Percentiles rank a stretch among this genome's conserved stretches.
Conservation (phyloP, 495 filamentous ascomycete species). For the Aspergillus heteromorphus region DNA sequence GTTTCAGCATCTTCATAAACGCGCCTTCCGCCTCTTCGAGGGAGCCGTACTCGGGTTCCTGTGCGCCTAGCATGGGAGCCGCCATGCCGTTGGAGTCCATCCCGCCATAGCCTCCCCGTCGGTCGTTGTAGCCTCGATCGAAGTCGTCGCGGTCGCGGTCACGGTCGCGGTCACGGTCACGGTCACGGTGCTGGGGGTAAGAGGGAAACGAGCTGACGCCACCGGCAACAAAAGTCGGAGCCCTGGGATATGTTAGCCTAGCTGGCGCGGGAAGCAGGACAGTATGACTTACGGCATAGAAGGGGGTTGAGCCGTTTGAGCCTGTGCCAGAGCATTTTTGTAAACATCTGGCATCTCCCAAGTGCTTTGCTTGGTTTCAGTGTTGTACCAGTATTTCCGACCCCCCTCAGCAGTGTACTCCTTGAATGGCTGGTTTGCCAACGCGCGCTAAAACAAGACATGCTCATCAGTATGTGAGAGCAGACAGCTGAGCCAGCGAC, state of each 20-base stretch:
- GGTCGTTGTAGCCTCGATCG: slow-evolving; percentile 57
- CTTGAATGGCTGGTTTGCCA: slow-evolving; percentile 84
- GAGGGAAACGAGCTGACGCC: slow-evolving; percentile 52
- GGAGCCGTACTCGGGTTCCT: slow-evolving; percentile 78
- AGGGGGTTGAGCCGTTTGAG: slow-evolving; percentile 39
- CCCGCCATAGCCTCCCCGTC: slow-evolving; percentile 59
- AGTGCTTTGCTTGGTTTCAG: slow-evolving; percentile 82
- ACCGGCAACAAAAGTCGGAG: slow-evolving; percentile 63
- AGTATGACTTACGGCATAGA: slow-evolving; percentile 54
- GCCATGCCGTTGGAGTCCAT: slow-evolving; percentile 52
- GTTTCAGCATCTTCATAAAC: slow-evolving; percentile 85
- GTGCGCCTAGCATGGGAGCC: slow-evolving; percentile 56
- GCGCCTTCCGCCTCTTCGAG: slow-evolving; percentile 91
- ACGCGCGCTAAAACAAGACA: slow-evolving; percentile 55
- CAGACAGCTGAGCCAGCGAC: neutral
- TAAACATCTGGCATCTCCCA: slow-evolving; percentile 92
- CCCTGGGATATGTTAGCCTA: slow-evolving; percentile 36
- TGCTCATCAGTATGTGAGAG: neutral
- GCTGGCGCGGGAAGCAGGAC: neutral
- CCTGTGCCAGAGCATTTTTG: slow-evolving; percentile 62
- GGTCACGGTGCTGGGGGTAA: slow-evolving; percentile 32
- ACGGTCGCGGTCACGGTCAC: slow-evolving; percentile 22
- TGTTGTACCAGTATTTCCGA: slow-evolving; percentile 90
- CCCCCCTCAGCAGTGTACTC: slow-evolving; percentile 84
- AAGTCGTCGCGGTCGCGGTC: slow-evolving; percentile 45